A percentile compares a stretch with the other conserved stretches of the same genome.
Evolutionary conservation across 108 stramenopile genomes (phyloP).

Genomic region (Skeletonema potamos): DNA sequence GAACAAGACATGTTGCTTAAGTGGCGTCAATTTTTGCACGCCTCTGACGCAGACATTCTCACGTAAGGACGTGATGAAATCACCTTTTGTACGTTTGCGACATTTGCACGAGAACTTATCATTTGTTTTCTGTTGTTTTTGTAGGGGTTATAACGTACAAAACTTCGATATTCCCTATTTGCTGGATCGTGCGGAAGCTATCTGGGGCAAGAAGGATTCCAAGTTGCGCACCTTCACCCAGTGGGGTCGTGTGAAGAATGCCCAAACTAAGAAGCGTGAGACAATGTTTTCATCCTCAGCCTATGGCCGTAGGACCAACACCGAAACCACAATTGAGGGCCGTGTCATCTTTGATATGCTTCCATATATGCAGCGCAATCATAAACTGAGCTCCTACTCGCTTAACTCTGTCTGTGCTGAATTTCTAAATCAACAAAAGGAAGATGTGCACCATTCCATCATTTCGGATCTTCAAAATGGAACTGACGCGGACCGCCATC

Average conservation of each 20-base stretch:
- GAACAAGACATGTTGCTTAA: slow-evolving; percentile 93
- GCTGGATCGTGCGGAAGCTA: slow-evolving; percentile 91
- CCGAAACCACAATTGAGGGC: slow-evolving; percentile 96
- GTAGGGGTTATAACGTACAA: slow-evolving; percentile 61
- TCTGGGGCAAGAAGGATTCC: slow-evolving; percentile 52
- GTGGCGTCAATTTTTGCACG: slow-evolving; percentile 91
- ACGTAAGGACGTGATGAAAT: slow-evolving; percentile 49
- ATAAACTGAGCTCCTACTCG: slow-evolving; percentile 97
- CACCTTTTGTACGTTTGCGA: background rate
- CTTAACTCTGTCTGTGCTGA: slow-evolving; percentile 98
- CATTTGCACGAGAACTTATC: background rate
- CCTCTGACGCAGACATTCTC: slow-evolving; percentile 95
- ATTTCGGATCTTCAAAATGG: slow-evolving; percentile 97
- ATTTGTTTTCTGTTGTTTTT: background rate
- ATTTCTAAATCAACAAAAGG: slow-evolving; percentile 97
- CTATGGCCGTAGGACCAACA: slow-evolving; percentile 92
- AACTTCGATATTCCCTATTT: slow-evolving; percentile 99
- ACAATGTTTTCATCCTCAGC: slow-evolving; percentile 97
- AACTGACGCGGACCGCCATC: slow-evolving; percentile 95
- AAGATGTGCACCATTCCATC: slow-evolving; percentile 99
- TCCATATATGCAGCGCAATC: slow-evolving; percentile 99
- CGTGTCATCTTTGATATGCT: slow-evolving; percentile 99
- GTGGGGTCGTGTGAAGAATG: slow-evolving; percentile 89
- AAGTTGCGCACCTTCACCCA: slow-evolving; percentile 67
- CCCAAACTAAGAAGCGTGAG: slow-evolving; percentile 89